These are phyloP conservation scores for Xenosphaeropsis pyriputrescens DNA, from an alignment of 2,329 filamentous ascomycete genomes.

Conservation along the genomic window DNA sequence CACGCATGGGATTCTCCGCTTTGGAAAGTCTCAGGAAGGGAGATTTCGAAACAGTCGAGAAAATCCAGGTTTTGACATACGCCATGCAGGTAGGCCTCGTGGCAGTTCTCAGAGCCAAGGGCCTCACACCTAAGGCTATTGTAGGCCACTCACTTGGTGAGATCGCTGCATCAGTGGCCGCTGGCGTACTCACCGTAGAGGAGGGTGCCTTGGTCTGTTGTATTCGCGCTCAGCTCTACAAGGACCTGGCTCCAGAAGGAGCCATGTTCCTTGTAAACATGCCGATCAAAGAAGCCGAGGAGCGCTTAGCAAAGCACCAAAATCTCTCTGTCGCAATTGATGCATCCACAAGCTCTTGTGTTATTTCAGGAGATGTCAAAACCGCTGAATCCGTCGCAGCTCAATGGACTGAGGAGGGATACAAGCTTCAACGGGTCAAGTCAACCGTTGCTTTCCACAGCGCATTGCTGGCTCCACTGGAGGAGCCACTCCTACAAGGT, in stretches of 20 bases:
- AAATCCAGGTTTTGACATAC: slow-evolving; percentile 20
- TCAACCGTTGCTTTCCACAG: slow-evolving; percentile 27
- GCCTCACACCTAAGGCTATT: slow-evolving; percentile 19
- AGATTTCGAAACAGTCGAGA: slow-evolving; percentile 14
- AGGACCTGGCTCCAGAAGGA: slow-evolving; percentile 5
- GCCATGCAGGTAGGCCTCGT: slow-evolving; percentile 20
- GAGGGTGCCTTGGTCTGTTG: slow-evolving; percentile 22
- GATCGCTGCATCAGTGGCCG: slow-evolving; percentile 22
- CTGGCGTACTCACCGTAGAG: slow-evolving; percentile 17
- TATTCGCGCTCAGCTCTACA: slow-evolving; percentile 15
- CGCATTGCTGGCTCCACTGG: slow-evolving; percentile 19
- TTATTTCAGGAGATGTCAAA: slow-evolving; percentile 16
- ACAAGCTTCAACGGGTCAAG: too few relatives aligned
- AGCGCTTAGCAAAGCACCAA: slow-evolving; percentile 9
- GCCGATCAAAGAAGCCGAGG: slow-evolving; percentile 14
- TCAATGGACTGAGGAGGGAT: too few relatives aligned
- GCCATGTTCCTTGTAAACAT: slow-evolving; percentile 18
- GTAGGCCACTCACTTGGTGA: slow-evolving; percentile 27
- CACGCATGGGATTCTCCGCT: slow-evolving; percentile 10
- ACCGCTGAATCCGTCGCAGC: too few relatives aligned
- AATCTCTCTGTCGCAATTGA: slow-evolving; percentile 20
- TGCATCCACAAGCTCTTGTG: slow-evolving; percentile 21
- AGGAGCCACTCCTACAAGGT: slow-evolving; percentile 13
- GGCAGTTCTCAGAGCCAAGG: slow-evolving; percentile 16
- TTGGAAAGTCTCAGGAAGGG: slow-evolving; percentile 7